Evolutionary conservation across 768 basidiomycete genomes (phyloP), one percentile per base, ranked within the genome.

Genomic region (Tricholoma terreum): DNA sequence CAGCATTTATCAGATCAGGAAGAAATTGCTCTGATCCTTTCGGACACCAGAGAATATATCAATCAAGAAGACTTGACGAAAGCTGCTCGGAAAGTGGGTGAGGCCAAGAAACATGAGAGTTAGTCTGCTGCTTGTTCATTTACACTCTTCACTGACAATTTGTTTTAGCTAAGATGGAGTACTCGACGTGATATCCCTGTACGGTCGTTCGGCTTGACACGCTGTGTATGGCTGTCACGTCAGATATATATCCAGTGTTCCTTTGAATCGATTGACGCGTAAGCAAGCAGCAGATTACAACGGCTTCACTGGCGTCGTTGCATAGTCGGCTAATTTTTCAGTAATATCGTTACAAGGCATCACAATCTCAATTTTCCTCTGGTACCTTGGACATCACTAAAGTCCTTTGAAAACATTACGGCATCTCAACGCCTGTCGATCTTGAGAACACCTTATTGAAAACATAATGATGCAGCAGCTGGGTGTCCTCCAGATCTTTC

Each of bases 81-180:
- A 77, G 96, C 96, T 15, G 93, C 92, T 38, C 81, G 97, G 62
- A 99, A 99, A 71, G 87, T 98, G 17, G 85, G 87, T 40, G 96
- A 98, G 65, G 92, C 94, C 14, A 98, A 98, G 86, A 98, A 98
- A 72, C 95, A 97, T 65, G 94, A 98, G 77, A 92, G 92, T 92
- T 67, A 75, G 90, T 78, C 15, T n/a, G 15, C 40, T 30, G 24
- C 30, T 22, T 30, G 19, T 19, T 31, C 17, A 11, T 33, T 31
- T 2, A 15, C 7, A 36, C 52, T 42, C n/a, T 27, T 57, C 51
- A 3, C 53, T 21, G 50, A 53, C 54, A 42, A 7, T 43, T 3
- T 12, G 11, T 33, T 54, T 15, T 59, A 83, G 81, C 80, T 63
- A 83, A 81, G 72, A 76, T 83, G 73, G 81, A 83, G 65, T 82